phyloP scores from a whole-genome alignment of 768 basidiomycete species.

The Russula olivacea region DNA sequence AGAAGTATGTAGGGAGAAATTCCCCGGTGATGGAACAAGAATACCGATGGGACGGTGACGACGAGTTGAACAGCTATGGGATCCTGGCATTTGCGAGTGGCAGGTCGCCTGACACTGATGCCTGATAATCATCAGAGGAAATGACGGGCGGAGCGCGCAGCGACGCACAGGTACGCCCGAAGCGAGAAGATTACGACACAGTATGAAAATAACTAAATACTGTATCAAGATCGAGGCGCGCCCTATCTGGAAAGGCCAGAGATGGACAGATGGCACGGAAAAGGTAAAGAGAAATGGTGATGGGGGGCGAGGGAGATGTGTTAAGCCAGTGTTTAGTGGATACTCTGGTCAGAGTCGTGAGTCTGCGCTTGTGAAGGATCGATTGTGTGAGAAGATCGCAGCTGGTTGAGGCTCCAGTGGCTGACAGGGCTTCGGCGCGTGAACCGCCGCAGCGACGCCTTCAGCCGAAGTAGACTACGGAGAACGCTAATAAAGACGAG shows the following conservation, averaged over 20 bases:
- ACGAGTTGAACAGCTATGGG: slow-evolving; percentile 3
- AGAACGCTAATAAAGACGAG: not conserved
- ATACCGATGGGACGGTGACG: slow-evolving; percentile 4
- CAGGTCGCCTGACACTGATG: slow-evolving; percentile 10
- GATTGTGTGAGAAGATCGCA: slow-evolving; percentile 2
- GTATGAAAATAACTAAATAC: not conserved
- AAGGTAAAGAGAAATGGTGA: not conserved
- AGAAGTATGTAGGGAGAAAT: not conserved
- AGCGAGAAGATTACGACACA: slow-evolving; percentile 15
- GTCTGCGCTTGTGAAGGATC: not conserved
- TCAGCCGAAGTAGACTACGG: not conserved
- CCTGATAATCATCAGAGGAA: slow-evolving; percentile 13
- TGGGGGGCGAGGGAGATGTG: not conserved
- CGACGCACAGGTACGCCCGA: slow-evolving; percentile 2
- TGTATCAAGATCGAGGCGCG: not conserved
- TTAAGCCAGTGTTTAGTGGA: not conserved
- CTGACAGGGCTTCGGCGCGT: not conserved
- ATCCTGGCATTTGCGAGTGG: not conserved
- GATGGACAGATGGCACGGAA: not conserved
- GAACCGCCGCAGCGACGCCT: not conserved
- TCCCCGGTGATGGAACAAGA: slow-evolving; percentile 3
- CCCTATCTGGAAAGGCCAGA: not conserved
- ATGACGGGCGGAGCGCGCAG: slow-evolving; percentile 21
- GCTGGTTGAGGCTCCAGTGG: not conserved
- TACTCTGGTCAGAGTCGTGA: not conserved